Conservation (phyloP, 1,139 yeast species). For the Scheffersomyces titani region DNA sequence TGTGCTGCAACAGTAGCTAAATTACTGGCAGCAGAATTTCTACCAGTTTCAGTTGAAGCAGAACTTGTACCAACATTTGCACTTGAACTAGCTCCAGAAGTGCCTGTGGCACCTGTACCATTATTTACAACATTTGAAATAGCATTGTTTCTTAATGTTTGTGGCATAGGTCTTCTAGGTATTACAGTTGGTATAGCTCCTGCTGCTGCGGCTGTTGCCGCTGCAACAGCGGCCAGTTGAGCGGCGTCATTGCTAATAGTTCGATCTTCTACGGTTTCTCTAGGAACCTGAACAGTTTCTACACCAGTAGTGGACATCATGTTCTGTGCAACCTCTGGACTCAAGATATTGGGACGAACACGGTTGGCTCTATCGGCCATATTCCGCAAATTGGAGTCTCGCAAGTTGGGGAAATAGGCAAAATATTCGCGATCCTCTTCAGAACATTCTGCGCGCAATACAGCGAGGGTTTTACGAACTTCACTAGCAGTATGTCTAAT, state of each 20-base stretch:
- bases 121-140: neutral
- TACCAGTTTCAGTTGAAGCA: neutral
- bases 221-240: constrained; percentile 1
- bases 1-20: neutral
- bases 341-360: constrained; percentile 37
- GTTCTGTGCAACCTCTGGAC: constrained; percentile 42
- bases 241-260: neutral
- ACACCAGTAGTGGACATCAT: constrained; percentile 31
- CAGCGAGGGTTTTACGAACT: constrained; percentile 29
- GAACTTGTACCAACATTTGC: neutral
- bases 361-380: constrained; percentile 36
- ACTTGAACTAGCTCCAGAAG: constrained; percentile 1
- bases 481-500: constrained; percentile 26
- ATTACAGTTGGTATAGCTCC: constrained; percentile 1
- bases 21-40: neutral
- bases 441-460: constrained; percentile 24
- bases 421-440: constrained; percentile 31
- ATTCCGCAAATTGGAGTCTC: constrained; percentile 28
- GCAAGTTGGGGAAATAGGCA: constrained; percentile 27
- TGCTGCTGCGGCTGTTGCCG: neutral
- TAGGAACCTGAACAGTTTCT: constrained; percentile 17
- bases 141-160: neutral
- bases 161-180: neutral
- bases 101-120: constrained; percentile 2
- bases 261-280: neutral